phyloP scores from a whole-genome alignment of 352 stramenopile genomes.

The Phytophthora podocarpi region DNA sequence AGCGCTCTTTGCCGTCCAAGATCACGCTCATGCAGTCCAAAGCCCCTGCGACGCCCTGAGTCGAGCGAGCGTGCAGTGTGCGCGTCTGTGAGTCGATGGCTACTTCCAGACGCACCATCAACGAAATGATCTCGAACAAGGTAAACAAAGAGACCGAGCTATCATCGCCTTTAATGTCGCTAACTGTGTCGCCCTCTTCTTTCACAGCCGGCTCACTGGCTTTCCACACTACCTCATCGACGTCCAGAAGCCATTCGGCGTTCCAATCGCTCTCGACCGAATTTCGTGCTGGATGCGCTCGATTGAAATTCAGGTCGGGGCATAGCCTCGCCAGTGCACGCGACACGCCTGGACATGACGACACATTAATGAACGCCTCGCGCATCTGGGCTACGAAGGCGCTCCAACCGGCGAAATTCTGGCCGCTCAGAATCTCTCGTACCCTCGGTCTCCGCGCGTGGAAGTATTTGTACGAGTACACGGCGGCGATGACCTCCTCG shows the following conservation, averaged over 20 bases:
- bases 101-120: conserved; percentile 45
- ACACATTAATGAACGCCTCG: conserved; percentile 49
- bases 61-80: conserved; percentile 38
- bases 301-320: conserved; percentile 7
- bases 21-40: conserved; percentile 45
- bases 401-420: conserved; percentile 53
- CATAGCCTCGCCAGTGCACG: background rate
- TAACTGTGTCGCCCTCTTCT: background rate
- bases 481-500: conserved; percentile 55
- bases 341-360: background rate
- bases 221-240: conserved; percentile 55
- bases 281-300: conserved; percentile 20
- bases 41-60: conserved; percentile 20
- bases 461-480: conserved; percentile 62
- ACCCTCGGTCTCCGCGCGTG: conserved; percentile 42
- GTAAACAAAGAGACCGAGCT: conserved; percentile 36
- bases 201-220: conserved; percentile 8
- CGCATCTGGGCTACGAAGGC: conserved; percentile 62
- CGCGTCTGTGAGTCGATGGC: conserved; percentile 36
- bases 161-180: background rate
- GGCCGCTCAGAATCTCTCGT: conserved; percentile 48
- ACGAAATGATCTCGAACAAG: conserved; percentile 48
- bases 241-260: conserved; percentile 56
- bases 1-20: conserved; percentile 54
- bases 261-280: conserved; percentile 50